Conservation (phyloP, 2,329 filamentous ascomycete species). For the Aspergillus tubingensis region DNA sequence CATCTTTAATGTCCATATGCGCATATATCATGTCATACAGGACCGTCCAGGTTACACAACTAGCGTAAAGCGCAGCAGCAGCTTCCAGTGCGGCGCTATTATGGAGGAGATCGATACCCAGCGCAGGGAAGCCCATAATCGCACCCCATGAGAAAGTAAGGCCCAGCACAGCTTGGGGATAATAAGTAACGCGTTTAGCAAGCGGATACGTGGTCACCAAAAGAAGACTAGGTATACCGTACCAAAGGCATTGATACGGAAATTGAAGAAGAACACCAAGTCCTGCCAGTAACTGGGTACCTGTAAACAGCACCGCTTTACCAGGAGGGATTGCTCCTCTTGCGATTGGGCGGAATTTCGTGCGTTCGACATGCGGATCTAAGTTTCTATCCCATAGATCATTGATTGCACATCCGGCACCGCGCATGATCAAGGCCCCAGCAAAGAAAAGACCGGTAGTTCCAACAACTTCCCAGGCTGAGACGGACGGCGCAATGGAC, state of each 20-base stretch:
- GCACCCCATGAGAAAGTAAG: slow-evolving; percentile 55
- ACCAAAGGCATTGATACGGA: slow-evolving; percentile 45
- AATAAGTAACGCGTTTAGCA: slow-evolving; percentile 56
- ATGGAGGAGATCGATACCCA: slow-evolving; percentile 48
- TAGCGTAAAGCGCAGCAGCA: slow-evolving; percentile 48
- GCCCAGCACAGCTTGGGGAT: slow-evolving; percentile 55
- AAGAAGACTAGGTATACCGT: slow-evolving; percentile 46
- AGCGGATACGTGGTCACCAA: slow-evolving; percentile 53
- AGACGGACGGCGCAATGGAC: slow-evolving; percentile 36
- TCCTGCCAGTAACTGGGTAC: slow-evolving; percentile 45
- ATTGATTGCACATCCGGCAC: slow-evolving; percentile 58
- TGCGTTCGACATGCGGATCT: slow-evolving; percentile 55
- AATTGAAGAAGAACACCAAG: slow-evolving; percentile 48
- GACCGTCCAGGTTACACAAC: slow-evolving; percentile 52
- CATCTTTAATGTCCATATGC: slow-evolving; percentile 55
- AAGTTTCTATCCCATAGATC: slow-evolving; percentile 58
- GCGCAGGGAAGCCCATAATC: slow-evolving; percentile 50
- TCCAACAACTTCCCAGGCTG: slow-evolving; percentile 39
- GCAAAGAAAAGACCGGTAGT: slow-evolving; percentile 44
- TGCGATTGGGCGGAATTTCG: slow-evolving; percentile 54
- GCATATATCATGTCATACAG: slow-evolving; percentile 56
- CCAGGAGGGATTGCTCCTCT: slow-evolving; percentile 52
- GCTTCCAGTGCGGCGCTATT: slow-evolving; percentile 40
- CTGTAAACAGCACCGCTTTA: slow-evolving; percentile 48
- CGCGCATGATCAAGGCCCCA: slow-evolving; percentile 53